A percentile compares a stretch with the other conserved stretches of the same genome.
phyloP scores from a whole-genome alignment of 2,329 filamentous ascomycete species.

The Graphium sp. region DNA sequence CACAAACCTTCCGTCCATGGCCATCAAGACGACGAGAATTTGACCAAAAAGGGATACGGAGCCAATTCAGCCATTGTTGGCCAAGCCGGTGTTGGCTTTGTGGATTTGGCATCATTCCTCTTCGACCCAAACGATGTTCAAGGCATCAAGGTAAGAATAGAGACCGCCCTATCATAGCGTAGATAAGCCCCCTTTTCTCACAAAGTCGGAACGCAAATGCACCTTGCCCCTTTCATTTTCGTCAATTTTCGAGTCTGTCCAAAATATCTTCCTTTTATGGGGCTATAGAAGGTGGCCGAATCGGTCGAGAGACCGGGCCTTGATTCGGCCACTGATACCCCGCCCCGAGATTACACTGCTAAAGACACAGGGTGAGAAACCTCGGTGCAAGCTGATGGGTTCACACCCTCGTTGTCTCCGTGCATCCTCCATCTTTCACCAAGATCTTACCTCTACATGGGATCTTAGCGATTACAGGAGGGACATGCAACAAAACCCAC shows the following conservation, averaged over 20 bases:
- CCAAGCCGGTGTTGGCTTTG: slow-evolving; percentile 50
- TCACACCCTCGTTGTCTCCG: slow-evolving; percentile 20
- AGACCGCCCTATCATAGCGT: too few relatives aligned
- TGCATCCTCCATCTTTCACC: too few relatives aligned
- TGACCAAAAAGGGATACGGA: slow-evolving; percentile 62
- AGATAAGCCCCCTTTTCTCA: slow-evolving; percentile 1
- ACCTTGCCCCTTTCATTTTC: too few relatives aligned
- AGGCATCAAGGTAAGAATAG: slow-evolving; percentile 19
- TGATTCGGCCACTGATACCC: slow-evolving; percentile 54
- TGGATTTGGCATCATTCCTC: slow-evolving; percentile 67
- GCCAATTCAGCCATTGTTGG: slow-evolving; percentile 60
- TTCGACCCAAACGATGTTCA: slow-evolving; percentile 50
- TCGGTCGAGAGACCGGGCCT: slow-evolving; percentile 23
- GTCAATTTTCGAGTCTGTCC: too few relatives aligned
- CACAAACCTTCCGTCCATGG: slow-evolving; percentile 57
- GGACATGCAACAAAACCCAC: too few relatives aligned
- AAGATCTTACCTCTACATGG: too few relatives aligned
- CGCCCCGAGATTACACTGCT: slow-evolving; percentile 39
- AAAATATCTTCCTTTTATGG: slow-evolving; percentile 6
- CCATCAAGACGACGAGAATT: slow-evolving; percentile 23
- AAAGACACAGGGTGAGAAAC: too few relatives aligned
- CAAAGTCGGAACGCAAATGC: too few relatives aligned
- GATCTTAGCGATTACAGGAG: too few relatives aligned
- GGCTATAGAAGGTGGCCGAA: slow-evolving; percentile 46
- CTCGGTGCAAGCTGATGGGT: too few relatives aligned